phyloP scores from a whole-genome alignment of 768 basidiomycete genomes.

The Termitomyces sp. region DNA sequence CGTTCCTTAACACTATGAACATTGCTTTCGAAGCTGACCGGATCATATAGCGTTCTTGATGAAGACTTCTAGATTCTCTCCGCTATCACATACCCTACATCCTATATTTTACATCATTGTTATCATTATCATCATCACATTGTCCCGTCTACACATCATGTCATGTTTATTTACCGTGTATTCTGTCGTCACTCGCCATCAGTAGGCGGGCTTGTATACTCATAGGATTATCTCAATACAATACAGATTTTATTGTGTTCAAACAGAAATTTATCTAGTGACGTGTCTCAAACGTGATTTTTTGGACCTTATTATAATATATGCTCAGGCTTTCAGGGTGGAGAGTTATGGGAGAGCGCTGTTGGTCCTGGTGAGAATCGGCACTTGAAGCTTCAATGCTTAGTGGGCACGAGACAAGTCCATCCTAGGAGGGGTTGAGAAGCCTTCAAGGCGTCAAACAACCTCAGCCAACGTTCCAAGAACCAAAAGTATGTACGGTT shows the following conservation, averaged over 20 bases:
- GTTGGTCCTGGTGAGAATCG: background rate
- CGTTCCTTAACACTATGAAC: background rate
- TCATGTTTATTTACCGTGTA: constrained; percentile 2
- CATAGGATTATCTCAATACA: background rate
- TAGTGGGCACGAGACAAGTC: background rate
- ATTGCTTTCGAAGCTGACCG: background rate
- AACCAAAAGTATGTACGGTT: background rate
- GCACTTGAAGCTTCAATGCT: background rate
- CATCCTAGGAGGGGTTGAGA: background rate
- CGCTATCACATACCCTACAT: background rate
- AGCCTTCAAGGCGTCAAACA: background rate
- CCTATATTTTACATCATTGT: background rate
- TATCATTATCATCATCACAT: background rate
- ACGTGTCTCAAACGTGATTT: background rate
- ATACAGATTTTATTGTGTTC: background rate
- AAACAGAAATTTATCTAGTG: background rate
- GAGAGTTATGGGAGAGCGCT: background rate
- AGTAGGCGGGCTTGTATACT: background rate
- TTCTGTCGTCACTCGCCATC: background rate
- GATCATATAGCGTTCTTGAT: constrained; percentile 15
- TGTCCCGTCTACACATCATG: background rate
- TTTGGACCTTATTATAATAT: background rate
- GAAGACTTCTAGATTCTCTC: constrained; percentile 18
- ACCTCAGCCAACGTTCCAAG: background rate
- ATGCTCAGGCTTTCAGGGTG: background rate